Evolutionary conservation across 176 grass and related monocot genomes (phyloP), one percentile per base, ranked within the genome.

Genomic region (Zea mays): DNA sequence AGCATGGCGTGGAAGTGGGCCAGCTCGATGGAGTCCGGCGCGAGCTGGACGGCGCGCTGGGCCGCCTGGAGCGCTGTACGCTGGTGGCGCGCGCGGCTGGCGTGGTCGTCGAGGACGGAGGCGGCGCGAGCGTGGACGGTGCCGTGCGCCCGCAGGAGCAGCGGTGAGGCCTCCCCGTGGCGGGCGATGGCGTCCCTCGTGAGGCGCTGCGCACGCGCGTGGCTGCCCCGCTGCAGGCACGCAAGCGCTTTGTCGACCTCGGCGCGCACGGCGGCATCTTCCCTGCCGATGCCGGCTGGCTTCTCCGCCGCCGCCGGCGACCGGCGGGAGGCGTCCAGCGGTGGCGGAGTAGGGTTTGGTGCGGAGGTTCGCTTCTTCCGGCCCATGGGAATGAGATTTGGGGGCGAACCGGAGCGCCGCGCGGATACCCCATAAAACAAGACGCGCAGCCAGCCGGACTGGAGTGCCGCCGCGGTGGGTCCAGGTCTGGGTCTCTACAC

Each of bases 1-100:
- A 98, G 78, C 40, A 74, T 62, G 11, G 96, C 92, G 73, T 83
- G 90, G 81, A 98, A 98, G 61, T 90, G 84, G 45, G 96, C 85
- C 4, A 94, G 89, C 85, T 95, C 96, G 71, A 94, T 54, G 10
- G 96, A 98, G 5, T 87, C 76, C 27, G 96, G 96, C 9, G 87
- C 86, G 3, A 98, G 89, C 61, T 91, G 80, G 14, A 82, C 78
- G 14, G 92, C 92, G 48, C 75, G 83, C 56, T 67, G 77, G 10
- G 96, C 89, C 1, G 85, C 82, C 11, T 90, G 78, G 71, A 92
- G 48, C 7, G 96, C 92, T 2, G 74, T 62, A 67, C 66, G 64
- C 9, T 85, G 62, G 81, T 98, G 92, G 44, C 89, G 87, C 71
- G 77, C 80, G 85, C 93, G 93, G 38, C 82, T 70, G 5, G 43